phyloP scores from a whole-genome alignment of 305 asterid genomes.

The Fraxinus ornus region DNA sequence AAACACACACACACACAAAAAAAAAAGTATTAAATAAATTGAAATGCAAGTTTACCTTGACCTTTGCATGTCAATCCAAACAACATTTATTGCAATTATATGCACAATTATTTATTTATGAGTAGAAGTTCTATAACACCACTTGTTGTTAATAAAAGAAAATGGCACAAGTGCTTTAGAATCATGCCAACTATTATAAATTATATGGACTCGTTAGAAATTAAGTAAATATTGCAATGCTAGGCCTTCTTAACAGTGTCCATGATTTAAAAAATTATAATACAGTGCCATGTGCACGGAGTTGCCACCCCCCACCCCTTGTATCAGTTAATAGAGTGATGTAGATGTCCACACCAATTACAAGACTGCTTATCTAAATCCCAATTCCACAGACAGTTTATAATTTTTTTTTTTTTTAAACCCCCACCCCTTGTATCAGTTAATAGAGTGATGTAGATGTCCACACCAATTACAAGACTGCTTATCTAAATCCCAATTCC shows the following conservation, averaged over 20 bases:
- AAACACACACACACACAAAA: background rate
- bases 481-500: constrained; percentile 7
- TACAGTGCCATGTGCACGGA: background rate
- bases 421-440: background rate
- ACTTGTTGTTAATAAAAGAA: constrained; percentile 11
- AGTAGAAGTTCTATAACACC: constrained; percentile 10
- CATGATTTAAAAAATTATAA: background rate
- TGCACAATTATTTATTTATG: background rate
- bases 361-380: constrained; percentile 3
- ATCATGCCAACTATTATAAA: background rate
- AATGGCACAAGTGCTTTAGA: background rate
- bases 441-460: background rate
- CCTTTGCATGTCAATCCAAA: background rate
- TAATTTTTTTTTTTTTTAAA: too few species aligned
- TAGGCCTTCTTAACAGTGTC: background rate
- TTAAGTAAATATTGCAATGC: background rate
- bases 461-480: constrained; percentile 9
- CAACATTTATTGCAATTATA: background rate
- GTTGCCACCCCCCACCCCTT: background rate
- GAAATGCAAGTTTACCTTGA: background rate
- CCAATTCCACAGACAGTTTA: background rate
- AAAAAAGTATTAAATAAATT: too few species aligned
- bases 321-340: background rate
- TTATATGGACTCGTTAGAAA: background rate
- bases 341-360: constrained; percentile 5